Evolutionary conservation across 2,329 filamentous ascomycete species (phyloP), one percentile per base, ranked within the genome.

Genomic region (Pseudogymnoascus sp.): DNA sequence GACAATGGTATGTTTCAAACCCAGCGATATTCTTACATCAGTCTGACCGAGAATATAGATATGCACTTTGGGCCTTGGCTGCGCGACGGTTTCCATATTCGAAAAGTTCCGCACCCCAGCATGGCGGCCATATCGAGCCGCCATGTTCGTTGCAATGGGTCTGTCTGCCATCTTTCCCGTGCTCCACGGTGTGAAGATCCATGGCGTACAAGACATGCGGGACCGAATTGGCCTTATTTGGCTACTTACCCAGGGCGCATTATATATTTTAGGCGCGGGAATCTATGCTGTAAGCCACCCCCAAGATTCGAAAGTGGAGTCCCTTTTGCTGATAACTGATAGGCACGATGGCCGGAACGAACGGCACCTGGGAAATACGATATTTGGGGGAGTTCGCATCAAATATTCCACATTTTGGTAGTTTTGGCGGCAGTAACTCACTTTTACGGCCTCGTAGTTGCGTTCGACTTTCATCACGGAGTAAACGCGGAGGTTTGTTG

Each of bases 361-460:
- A 84, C 81, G 69, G 82, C 77, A 47, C 94, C 93, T 0, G 90
- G 91, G 1, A 78, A 74, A 6, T 97, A 93, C 70, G 94, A 99
- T 74, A 89, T 97, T 59, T 89, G 89, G 83, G 93, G 94, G 37
- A 91, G 87, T 71, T 96, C 91, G 18, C 94, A 99, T 74, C 94
- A 99, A 76, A 88, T 99, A 65, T 99, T 99, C 73, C 94, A 99
- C 76, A 78, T 96, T 38, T 81, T 94, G 65, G 92, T 99, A 28
- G 78, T 97, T 14, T 74, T 91, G 63, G 94, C 94, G 0, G 93
- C 91, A 0, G 81, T 83, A 1, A 83, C 88, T 22, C 94, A 99
- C 77, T 77, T 97, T 63, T 86, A 85, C 59, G 92, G 90, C 57
- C 81, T 97, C 75, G 72, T 89, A 30, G 88, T 85, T 73, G 92